Evolutionary conservation across 129 eudicot species (phyloP).

Genomic region (Daucus carota): DH1_v3.0 NC_030387.2:36719501-36720000

Average conservation of each 20-base stretch:
- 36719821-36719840: slow-evolving; percentile 73
- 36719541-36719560: background rate
- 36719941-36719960: slow-evolving; percentile 80
- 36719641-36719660: background rate
- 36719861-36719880: slow-evolving; percentile 75
- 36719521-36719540: background rate
- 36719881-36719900: slow-evolving; percentile 47
- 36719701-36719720: background rate
- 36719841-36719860: slow-evolving; percentile 62
- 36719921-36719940: slow-evolving; percentile 81
- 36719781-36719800: slow-evolving; percentile 98
- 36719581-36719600: background rate
- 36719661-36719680: background rate
- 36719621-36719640: background rate
- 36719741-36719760: background rate
- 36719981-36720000: slow-evolving; percentile 47
- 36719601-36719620: background rate
- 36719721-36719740: background rate
- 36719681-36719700: background rate
- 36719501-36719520: background rate
- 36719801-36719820: slow-evolving; percentile 85
- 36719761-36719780: slow-evolving; percentile 36
- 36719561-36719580: background rate
- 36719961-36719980: slow-evolving; percentile 57
- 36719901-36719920: slow-evolving; percentile 80